phyloP scores from a whole-genome alignment of 2,329 filamentous ascomycete genomes.

The Colletotrichum sansevieriae region DNA sequence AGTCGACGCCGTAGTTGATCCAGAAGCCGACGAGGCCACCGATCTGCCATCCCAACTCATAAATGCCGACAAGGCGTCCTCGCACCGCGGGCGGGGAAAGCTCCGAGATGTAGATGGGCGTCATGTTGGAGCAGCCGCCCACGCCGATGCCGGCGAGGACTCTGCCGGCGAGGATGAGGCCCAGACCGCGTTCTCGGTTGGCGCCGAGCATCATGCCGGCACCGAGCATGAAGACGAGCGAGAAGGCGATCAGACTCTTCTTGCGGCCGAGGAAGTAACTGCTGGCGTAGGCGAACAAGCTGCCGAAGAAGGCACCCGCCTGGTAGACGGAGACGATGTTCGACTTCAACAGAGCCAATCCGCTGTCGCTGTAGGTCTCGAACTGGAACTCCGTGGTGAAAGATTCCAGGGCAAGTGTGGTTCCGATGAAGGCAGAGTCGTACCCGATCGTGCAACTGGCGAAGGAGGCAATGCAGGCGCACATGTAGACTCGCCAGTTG shows the following conservation, averaged over 20 bases:
- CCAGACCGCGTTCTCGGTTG: slow-evolving; percentile 72
- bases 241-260: slow-evolving; percentile 72
- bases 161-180: slow-evolving; percentile 71
- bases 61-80: slow-evolving; percentile 75
- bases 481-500: slow-evolving; percentile 71
- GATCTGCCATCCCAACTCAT: slow-evolving; percentile 75
- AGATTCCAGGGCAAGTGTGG: slow-evolving; percentile 77
- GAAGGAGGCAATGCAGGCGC: slow-evolving; percentile 67
- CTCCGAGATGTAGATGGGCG: slow-evolving; percentile 73
- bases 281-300: slow-evolving; percentile 75
- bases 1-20: slow-evolving; percentile 74
- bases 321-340: slow-evolving; percentile 88
- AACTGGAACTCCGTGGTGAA: slow-evolving; percentile 79
- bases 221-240: slow-evolving; percentile 75
- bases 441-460: slow-evolving; percentile 70
- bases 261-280: slow-evolving; percentile 77
- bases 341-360: slow-evolving; percentile 72
- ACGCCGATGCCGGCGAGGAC: slow-evolving; percentile 75
- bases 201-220: slow-evolving; percentile 80
- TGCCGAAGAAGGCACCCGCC: slow-evolving; percentile 86
- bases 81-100: slow-evolving; percentile 72
- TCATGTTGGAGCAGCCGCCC: slow-evolving; percentile 73
- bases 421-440: slow-evolving; percentile 84
- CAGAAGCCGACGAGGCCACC: slow-evolving; percentile 72
- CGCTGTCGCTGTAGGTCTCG: slow-evolving; percentile 56